Base-by-base conservation (phyloP, 306 rosid species). In the Medicago lupulina region DNA sequence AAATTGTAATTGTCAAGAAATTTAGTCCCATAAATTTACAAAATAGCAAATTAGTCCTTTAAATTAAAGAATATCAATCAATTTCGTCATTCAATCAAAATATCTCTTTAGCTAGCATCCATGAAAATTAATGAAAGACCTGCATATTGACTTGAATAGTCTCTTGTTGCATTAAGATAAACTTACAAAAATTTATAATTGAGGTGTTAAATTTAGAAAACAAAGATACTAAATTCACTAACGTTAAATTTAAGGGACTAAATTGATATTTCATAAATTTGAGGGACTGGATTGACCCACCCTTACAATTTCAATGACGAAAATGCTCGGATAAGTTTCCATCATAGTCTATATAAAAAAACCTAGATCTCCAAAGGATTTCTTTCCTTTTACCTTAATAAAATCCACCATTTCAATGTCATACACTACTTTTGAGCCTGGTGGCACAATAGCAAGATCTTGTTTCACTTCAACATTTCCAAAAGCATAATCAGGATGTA, bases 401-500 rank as follows among this genome's bases (percentile, higher is more conserved):
- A 83, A 86, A 61, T 87, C 76, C 7, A 79, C 21, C 89, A 88
- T 79, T 80, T 85, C 89, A 55, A 88, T 80, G 73, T 88, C 93
- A 85, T 85, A 88, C 51, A 83, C 31, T 54, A 91, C 72, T 71
- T 34, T 80, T 11, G 90, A 87, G 69, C 76, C 67, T 13, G 89
- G 87, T 31, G 87, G 92, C 72, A 88, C 83, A 4, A 68, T 67
- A 67, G 85, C 83, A 44, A 81, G 73, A 76, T 88, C 92, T 64
- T 58, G 68, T 65, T 74, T 87, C 25, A 65, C 84, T 84, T 88
- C 96, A 66, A 74, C 74, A 68, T 79, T 73, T 85, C 93, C 90
- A 83, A 85, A 88, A 74, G 89, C 92, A 84, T 80, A 86, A 62
- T 91, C 89, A 82, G 90, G 87, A 65, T 91, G 90, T 85, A 91